Evolutionary conservation across 1,139 yeast genomes (phyloP).

Genomic region (Lodderomyces margitis): DNA sequence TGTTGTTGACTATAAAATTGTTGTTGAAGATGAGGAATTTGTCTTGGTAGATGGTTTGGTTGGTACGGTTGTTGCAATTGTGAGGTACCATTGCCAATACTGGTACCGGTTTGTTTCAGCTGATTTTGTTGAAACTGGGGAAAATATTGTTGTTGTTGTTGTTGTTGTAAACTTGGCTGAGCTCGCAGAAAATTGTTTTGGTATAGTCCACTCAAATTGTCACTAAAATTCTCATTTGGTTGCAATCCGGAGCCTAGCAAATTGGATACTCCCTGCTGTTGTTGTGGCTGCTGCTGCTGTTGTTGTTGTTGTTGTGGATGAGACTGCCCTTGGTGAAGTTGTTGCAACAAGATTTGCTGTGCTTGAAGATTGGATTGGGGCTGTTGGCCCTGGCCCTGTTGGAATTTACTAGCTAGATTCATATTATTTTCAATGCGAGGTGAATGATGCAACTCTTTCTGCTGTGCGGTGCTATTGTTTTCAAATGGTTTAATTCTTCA

Average conservation of each 20-base stretch:
- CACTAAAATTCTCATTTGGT: conserved; percentile 24
- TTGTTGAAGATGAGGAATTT: conserved; percentile 24
- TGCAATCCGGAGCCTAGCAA: conserved; percentile 24
- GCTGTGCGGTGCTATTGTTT: no score
- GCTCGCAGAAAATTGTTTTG: conserved; percentile 30
- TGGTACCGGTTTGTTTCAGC: conserved; percentile 15
- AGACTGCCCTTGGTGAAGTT: conserved; percentile 39
- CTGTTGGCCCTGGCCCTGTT: conserved; percentile 29
- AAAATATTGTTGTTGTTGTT: conserved; percentile 24
- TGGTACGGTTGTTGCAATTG: conserved; percentile 29
- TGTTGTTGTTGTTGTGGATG: conserved; percentile 24
- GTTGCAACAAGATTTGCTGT: conserved; percentile 37
- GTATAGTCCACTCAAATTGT: conserved; percentile 33
- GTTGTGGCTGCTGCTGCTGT: conserved; percentile 23
- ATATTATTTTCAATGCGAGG: conserved; percentile 8
- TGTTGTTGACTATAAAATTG: conserved; percentile 20
- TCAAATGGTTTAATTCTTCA: background rate
- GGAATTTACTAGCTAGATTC: conserved; percentile 29
- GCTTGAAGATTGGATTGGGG: conserved; percentile 40
- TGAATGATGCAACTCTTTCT: background rate
- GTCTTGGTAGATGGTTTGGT: conserved; percentile 21
- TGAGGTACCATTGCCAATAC: conserved; percentile 16
- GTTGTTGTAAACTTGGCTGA: conserved; percentile 25
- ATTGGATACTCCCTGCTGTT: conserved; percentile 15
- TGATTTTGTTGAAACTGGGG: conserved; percentile 28